Evolutionary conservation across 371 early-diverging fungal genomes (phyloP).

Genomic region (Actinomortierella ambigua): DNA sequence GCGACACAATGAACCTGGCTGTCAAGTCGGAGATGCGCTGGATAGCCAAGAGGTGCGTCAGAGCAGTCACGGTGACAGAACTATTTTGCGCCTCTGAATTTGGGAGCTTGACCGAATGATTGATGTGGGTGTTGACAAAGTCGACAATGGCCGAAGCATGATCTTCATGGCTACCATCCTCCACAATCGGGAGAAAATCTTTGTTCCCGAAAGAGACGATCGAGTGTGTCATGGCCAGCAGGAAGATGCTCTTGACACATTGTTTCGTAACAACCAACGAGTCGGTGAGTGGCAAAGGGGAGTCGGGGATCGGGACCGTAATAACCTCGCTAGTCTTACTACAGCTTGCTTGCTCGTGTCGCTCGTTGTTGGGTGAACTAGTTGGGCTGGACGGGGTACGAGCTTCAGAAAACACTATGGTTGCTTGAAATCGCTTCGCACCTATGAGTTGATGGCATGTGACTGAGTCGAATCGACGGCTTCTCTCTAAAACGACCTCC

Average conservation of each 20-base stretch:
- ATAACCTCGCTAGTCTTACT: no score
- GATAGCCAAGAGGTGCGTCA: no score
- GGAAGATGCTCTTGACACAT: constrained; percentile 39
- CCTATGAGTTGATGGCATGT: constrained; percentile 32
- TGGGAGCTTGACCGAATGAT: constrained; percentile 34
- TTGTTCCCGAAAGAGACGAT: constrained; percentile 13
- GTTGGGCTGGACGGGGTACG: no score
- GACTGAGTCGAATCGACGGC: constrained; percentile 14
- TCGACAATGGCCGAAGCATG: constrained; percentile 37
- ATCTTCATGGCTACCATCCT: constrained; percentile 32
- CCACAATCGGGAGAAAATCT: not conserved
- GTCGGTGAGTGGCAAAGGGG: constrained; percentile 15
- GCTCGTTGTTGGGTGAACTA: no score
- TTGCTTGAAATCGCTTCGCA: constrained; percentile 1
- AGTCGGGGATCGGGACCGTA: constrained; percentile 24
- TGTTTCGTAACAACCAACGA: constrained; percentile 6
- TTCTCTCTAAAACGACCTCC: constrained; percentile 8
- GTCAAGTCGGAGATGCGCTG: no score
- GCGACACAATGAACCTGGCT: no score
- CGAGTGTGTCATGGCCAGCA: constrained; percentile 25
- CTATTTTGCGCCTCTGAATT: no score
- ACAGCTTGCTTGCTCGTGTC: no score
- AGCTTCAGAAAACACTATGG: not conserved
- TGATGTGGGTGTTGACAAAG: constrained; percentile 41
- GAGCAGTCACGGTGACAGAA: no score